phyloP scores from a whole-genome alignment of 441 rosid genomes.

The Aleurites moluccanus region DNA sequence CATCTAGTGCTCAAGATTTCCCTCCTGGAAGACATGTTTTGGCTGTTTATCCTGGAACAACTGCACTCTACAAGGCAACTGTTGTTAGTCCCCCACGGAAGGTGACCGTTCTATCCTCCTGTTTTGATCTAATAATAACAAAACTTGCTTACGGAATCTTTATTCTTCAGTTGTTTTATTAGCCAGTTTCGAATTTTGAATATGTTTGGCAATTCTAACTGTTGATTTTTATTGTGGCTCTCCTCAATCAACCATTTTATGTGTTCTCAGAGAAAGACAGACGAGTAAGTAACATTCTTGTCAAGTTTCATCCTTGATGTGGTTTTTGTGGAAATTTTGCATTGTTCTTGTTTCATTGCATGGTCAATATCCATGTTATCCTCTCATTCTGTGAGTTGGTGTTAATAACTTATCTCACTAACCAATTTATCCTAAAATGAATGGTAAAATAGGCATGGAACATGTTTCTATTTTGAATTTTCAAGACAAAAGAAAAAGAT shows the following conservation, averaged over 20 bases:
- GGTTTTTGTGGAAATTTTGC: slow-evolving; percentile 5
- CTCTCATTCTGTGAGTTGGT: not conserved
- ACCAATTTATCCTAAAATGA: not conserved
- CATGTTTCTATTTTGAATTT: not conserved
- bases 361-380: not conserved
- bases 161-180: slow-evolving; percentile 12
- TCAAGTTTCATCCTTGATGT: slow-evolving; percentile 4
- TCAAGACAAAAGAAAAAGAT: not conserved
- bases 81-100: slow-evolving; percentile 69
- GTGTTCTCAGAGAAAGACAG: slow-evolving; percentile 69
- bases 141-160: slow-evolving; percentile 10
- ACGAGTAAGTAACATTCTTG: slow-evolving; percentile 64
- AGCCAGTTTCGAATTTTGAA: not conserved
- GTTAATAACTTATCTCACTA: not conserved
- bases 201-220: slow-evolving; percentile 17
- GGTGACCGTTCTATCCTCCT: slow-evolving; percentile 37
- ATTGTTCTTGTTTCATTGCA: not conserved
- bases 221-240: slow-evolving; percentile 23
- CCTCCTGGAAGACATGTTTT: slow-evolving; percentile 68
- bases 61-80: slow-evolving; percentile 95
- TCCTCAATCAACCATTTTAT: slow-evolving; percentile 20
- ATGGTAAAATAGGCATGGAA: not conserved
- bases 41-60: slow-evolving; percentile 98
- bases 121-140: not conserved
- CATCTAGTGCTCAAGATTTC: slow-evolving; percentile 58